Base-by-base conservation (phyloP, 768 basidiomycete species). In the Xerocomus spinulosus region DNA sequence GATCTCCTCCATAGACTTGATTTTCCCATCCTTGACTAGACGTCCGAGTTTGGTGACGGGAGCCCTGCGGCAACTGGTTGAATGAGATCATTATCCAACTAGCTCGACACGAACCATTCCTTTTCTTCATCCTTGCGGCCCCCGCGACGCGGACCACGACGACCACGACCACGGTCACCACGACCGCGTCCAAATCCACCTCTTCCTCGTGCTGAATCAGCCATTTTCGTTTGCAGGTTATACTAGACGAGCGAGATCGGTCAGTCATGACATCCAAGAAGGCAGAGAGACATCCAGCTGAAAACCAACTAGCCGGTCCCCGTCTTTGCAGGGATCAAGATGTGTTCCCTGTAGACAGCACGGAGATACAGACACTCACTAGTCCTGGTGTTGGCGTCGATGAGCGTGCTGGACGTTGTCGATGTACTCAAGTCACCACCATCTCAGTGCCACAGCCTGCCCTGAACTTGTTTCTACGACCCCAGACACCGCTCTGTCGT, bases 1-100 rank as follows among this genome's bases (percentile, higher is more conserved):
- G 73, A 98, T 97, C 70, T 99, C 96, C 70, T 99, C 96, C 82
- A 99, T 94, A 40, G 93, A 96, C 75, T 95, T 97, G 78, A 99
- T 97, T 77, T 98, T 98, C 60, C 95, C 95, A 62, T 98, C 96
- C 75, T 96, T 97, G 37, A 97, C 94, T 65, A 99, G 83, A 73
- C 96, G 94, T 52, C 96, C 96, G 59, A 99, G 88, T 72, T 98
- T 99, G 70, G 96, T 98, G 73, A 97, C 94, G 61, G 96, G 95
- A 53, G 85, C 84, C 93, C 92, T 93, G 60, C 4, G 20, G 52
- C 40, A 40, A 38, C 30, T 32, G 15, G n/a, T 51, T 50, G 43
- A 55, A 49, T 42, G 36, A 44, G 29, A 33, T 50, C 20, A 17
- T 15, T 17, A 36, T 2, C 32, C 36, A 43, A 33, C 47, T 26